These are phyloP conservation scores for Sphagnum contortum DNA, from an alignment of 225 moss, liverwort and hornwort species.

Conservation along the genomic window DNA sequence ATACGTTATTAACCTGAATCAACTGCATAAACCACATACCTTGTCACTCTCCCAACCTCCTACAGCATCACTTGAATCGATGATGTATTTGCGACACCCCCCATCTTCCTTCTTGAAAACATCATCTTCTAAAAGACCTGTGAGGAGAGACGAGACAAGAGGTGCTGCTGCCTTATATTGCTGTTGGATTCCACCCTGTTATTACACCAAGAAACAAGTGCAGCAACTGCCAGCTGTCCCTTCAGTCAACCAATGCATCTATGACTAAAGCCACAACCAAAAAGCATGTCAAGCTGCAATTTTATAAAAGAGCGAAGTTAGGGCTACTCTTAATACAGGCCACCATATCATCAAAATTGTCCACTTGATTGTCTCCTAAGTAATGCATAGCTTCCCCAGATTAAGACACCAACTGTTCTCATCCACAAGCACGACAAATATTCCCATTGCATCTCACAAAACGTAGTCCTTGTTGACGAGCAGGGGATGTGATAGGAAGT, in stretches of 20 bases:
- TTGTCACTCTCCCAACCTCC: slow-evolving; percentile 83
- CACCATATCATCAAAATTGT: too few relatives aligned
- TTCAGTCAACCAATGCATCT: slow-evolving; percentile 12
- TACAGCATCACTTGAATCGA: slow-evolving; percentile 76
- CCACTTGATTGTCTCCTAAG: too few relatives aligned
- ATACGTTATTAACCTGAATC: too few relatives aligned
- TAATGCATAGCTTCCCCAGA: too few relatives aligned
- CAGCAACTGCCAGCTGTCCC: slow-evolving; percentile 41
- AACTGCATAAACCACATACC: slow-evolving; percentile 12
- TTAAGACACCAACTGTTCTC: too few relatives aligned
- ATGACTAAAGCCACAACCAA: neutral
- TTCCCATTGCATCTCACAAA: too few relatives aligned
- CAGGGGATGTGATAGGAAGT: too few relatives aligned
- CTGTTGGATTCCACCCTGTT: slow-evolving; percentile 83
- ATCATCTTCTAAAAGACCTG: slow-evolving; percentile 54
- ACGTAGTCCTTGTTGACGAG: too few relatives aligned
- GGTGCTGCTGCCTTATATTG: slow-evolving; percentile 79
- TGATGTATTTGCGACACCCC: slow-evolving; percentile 58
- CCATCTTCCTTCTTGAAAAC: slow-evolving; percentile 43
- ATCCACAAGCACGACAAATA: too few relatives aligned
- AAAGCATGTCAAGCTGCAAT: neutral
- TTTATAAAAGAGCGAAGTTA: neutral
- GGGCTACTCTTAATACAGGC: too few relatives aligned
- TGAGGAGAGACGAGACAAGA: slow-evolving; percentile 63
- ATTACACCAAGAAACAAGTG: slow-evolving; percentile 17